Percentiles rank a stretch among this genome's conserved stretches.
Conservation (phyloP, 163 green algal genomes). For the Chloromonas sp. region DNA sequence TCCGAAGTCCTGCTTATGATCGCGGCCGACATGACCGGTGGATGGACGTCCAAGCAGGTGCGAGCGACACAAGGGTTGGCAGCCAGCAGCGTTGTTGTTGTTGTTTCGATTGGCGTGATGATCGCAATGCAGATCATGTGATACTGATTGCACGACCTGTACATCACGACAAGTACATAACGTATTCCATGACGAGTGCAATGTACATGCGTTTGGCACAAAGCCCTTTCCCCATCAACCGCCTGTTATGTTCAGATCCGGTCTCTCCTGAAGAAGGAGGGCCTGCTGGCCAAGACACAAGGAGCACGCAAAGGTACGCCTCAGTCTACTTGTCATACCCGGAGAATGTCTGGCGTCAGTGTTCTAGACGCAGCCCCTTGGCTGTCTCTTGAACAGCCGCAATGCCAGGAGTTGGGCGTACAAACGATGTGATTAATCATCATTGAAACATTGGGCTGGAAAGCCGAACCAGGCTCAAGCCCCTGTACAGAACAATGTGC, state of each 20-base stretch:
- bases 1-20: conserved; percentile 14
- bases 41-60: conserved; percentile 46
- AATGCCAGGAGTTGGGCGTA: background rate
- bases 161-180: too few relatives aligned
- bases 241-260: background rate
- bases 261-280: conserved; percentile 21
- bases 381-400: background rate
- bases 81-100: background rate
- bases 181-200: background rate
- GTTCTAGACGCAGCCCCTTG: background rate
- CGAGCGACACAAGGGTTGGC: background rate
- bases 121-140: too few relatives aligned
- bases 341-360: too few relatives aligned
- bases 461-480: too few relatives aligned
- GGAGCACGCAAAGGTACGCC: background rate
- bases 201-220: background rate
- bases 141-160: too few relatives aligned
- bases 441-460: too few relatives aligned
- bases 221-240: background rate
- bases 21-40: conserved; percentile 36
- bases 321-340: background rate
- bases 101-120: too few relatives aligned
- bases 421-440: too few relatives aligned
- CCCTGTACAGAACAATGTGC: too few relatives aligned
- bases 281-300: conserved; percentile 2